Percentiles rank a stretch among this genome's conserved stretches.
Conservation (phyloP, 2,329 filamentous ascomycete species). For the Hypoxylon sp. region DNA sequence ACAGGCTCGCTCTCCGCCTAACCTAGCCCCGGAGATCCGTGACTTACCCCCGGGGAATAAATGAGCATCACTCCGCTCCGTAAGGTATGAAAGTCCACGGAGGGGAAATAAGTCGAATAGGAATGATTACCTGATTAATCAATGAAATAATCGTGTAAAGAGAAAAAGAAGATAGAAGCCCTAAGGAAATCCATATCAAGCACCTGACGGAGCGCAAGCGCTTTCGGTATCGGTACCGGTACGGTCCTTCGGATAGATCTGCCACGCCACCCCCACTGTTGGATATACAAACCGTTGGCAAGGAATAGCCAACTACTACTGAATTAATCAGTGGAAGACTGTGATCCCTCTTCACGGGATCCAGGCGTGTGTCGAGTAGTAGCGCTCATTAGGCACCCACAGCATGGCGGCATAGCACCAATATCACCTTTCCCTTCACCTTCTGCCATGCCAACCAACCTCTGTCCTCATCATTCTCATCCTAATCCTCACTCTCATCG, state of each 20-base stretch:
- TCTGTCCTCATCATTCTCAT: not conserved
- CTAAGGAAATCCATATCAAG: constrained; percentile 51
- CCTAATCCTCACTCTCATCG: not conserved
- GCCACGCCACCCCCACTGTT: constrained; percentile 45
- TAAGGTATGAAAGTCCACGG: too few species aligned
- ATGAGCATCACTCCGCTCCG: too few species aligned
- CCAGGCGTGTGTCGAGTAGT: not conserved
- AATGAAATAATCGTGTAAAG: not conserved
- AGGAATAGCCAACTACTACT: constrained; percentile 9
- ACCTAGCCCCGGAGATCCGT: constrained; percentile 26
- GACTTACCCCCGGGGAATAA: not conserved
- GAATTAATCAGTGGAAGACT: not conserved
- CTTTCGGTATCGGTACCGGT: too few species aligned
- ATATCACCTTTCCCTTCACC: too few species aligned
- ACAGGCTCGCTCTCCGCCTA: not conserved
- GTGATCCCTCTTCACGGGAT: constrained; percentile 12
- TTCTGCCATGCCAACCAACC: not conserved
- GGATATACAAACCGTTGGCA: not conserved
- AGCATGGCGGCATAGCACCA: too few species aligned
- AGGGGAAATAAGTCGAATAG: not conserved
- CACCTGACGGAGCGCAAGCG: constrained; percentile 51
- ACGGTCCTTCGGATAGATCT: constrained; percentile 49
- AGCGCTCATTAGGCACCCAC: too few species aligned
- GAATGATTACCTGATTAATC: not conserved
- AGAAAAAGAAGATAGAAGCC: constrained; percentile 27